These are phyloP conservation scores for Paecilomyces fulvus DNA, from an alignment of 2,329 filamentous ascomycete genomes.

Conservation along the genomic window DNA sequence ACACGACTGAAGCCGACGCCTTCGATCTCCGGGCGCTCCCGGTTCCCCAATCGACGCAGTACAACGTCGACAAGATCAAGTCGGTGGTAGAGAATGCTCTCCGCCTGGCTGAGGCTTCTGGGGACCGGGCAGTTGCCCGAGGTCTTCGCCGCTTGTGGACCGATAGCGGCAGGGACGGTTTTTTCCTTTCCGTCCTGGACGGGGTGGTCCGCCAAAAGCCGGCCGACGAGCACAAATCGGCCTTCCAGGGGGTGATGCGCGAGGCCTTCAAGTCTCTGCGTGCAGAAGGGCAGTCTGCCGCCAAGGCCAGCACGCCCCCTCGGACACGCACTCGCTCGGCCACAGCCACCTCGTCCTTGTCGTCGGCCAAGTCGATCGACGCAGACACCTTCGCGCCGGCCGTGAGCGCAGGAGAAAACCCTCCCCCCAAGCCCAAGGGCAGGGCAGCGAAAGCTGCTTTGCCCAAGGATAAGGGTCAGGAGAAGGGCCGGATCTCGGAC, in stretches of 20 bases:
- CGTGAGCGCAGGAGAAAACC: slow-evolving; percentile 9
- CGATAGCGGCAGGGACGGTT: slow-evolving; percentile 21
- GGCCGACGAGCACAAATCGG: slow-evolving; percentile 15
- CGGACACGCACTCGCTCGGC: slow-evolving; percentile 15
- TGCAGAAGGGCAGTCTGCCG: slow-evolving; percentile 5
- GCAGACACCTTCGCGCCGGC: slow-evolving; percentile 23
- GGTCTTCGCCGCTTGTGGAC: slow-evolving; percentile 22
- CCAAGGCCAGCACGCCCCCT: slow-evolving; percentile 1
- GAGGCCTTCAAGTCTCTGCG: slow-evolving; percentile 16
- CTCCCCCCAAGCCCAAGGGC: slow-evolving; percentile 11
- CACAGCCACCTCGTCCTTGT: slow-evolving; percentile 28
- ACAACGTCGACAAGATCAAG: slow-evolving; percentile 20
- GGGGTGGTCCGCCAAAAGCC: slow-evolving; percentile 19
- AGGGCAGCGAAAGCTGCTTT: slow-evolving; percentile 19
- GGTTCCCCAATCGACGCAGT: slow-evolving; percentile 14
- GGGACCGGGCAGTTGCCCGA: slow-evolving; percentile 19
- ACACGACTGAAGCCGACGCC: slow-evolving; percentile 8
- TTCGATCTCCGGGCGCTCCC: slow-evolving; percentile 12
- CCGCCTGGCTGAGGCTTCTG: slow-evolving; percentile 17
- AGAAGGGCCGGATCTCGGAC: slow-evolving; percentile 2
- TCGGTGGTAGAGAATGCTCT: slow-evolving; percentile 19
- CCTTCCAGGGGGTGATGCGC: slow-evolving; percentile 24
- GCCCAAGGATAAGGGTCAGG: slow-evolving; percentile 9
- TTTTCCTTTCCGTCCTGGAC: slow-evolving; percentile 21
- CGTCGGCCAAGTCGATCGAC: slow-evolving; percentile 31